phyloP scores from a whole-genome alignment of 2,329 filamentous ascomycete genomes.

The Pseudohalonectria lignicola region DNA sequence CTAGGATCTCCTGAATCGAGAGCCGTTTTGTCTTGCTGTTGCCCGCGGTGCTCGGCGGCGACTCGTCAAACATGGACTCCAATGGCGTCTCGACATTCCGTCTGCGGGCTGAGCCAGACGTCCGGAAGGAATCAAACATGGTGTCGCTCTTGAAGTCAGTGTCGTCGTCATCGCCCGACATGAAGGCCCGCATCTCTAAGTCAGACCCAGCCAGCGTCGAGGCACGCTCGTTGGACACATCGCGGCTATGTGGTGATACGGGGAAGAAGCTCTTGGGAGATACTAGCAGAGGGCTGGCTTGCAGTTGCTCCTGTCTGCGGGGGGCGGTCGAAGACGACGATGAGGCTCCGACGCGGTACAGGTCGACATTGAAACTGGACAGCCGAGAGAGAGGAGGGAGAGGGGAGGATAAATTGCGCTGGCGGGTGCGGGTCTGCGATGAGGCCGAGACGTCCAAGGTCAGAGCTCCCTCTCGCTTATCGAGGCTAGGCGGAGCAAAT shows the following conservation, averaged over 20 bases:
- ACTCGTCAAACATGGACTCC: conserved; percentile 75
- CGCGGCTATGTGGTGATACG: conserved; percentile 20
- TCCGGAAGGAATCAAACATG: conserved; percentile 66
- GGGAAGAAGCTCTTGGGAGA: conserved; percentile 13
- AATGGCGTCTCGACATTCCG: conserved; percentile 60
- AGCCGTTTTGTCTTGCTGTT: conserved; percentile 41
- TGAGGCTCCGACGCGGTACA: conserved; percentile 31
- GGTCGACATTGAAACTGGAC: conserved; percentile 44
- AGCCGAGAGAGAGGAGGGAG: conserved; percentile 41
- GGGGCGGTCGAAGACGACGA: conserved; percentile 14
- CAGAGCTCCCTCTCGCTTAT: conserved; percentile 1
- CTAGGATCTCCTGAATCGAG: conserved; percentile 49
- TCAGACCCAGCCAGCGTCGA: conserved; percentile 63
- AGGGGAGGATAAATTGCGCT: conserved; percentile 42
- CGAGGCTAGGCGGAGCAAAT: conserved; percentile 9
- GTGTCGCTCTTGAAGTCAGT: conserved; percentile 71
- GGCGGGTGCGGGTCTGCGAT: conserved; percentile 18
- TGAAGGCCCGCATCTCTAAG: conserved; percentile 50
- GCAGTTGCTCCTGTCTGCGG: conserved; percentile 9
- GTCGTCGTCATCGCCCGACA: conserved; percentile 65
- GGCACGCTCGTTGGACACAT: conserved; percentile 34
- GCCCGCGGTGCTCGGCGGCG: conserved; percentile 48
- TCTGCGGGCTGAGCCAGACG: conserved; percentile 54
- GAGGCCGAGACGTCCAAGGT: conserved; percentile 8
- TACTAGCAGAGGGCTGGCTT: conserved; percentile 6